Evolutionary conservation across 2,329 filamentous ascomycete genomes (phyloP).

Genomic region (Trichoderma brevicompactum): DNA sequence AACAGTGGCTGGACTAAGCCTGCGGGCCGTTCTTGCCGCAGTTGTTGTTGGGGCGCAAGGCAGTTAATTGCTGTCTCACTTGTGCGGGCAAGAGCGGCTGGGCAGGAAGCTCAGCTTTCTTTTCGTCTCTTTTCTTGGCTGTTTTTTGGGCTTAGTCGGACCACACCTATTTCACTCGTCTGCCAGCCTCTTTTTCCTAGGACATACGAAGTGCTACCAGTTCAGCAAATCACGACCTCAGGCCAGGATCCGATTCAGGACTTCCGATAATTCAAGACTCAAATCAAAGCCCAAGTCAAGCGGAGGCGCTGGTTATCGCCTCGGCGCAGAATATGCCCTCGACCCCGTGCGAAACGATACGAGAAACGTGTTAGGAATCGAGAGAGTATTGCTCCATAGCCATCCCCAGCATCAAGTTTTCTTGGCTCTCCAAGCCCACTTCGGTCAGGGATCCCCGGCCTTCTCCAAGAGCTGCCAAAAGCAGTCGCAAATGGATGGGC

Average conservation of each 20-base stretch:
- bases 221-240: background rate
- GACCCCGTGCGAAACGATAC: background rate
- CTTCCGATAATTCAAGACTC: background rate
- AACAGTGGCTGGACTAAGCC: constrained; percentile 22
- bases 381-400: background rate
- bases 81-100: constrained; percentile 1
- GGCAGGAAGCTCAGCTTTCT: background rate
- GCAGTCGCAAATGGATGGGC: background rate
- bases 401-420: background rate
- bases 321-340: constrained; percentile 6
- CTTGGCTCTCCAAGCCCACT: background rate
- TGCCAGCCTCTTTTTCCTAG: too few relatives aligned
- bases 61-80: constrained; percentile 10
- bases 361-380: background rate
- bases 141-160: too few relatives aligned
- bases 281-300: background rate
- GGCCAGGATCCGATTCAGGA: background rate
- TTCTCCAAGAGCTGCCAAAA: background rate
- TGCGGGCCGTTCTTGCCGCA: constrained; percentile 22
- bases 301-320: background rate
- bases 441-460: constrained; percentile 2
- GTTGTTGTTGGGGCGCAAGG: constrained; percentile 5
- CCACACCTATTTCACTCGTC: too few relatives aligned
- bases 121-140: too few relatives aligned
- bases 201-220: too few relatives aligned